Evolutionary conservation across 108 stramenopile species (phyloP), one percentile per base, ranked within the genome.

Genomic region (Fistulifera pelliculosa): DNA sequence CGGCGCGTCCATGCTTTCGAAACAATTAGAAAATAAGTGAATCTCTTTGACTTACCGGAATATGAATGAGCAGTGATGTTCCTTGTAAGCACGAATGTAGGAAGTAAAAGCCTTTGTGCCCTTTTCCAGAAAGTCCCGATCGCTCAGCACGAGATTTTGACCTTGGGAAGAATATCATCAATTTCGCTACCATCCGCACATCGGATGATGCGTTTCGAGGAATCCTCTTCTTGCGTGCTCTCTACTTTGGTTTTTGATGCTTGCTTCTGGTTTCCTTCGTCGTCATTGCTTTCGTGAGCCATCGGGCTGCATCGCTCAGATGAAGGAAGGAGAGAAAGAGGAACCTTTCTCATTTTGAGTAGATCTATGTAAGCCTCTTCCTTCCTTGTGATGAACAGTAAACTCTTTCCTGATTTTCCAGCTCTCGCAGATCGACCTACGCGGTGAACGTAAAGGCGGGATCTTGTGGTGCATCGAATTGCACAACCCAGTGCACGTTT

Each of bases 361-460:
- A 97, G 75, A 49, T 97, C 95, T 14, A 96, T 67, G 63, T 96
- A 99, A 4, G 94, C 69, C 40, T 93, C 93, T 75, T 99, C 98
- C 54, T 94, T 86, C 22, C 73, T 65, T 28, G 83, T 85, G 31
- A 99, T 69, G 55, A 98, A 91, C 6, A 98, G 56, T 53, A 96
- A 61, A 43, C 87, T 85, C n/a, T 61, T 62, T 24, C 98, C 98
- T 35, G 45, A 50, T 14, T 72, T 73, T 8, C 98, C 98, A 2
- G 97, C 98, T 24, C 98, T 72, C 19, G 97, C 98, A 8, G 95
- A 84, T 38, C 98, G 61, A 2, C 98, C 98, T 23, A 96, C 96
- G 39, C 98, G 87, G 74, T 99, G 98, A 12, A 98, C 90, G 64
- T 93, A 99, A 86, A 91, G 43, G 85, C 80, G 6, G 97, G 97